Evolutionary conservation across 176 grass and related monocot species (phyloP), one percentile per base, ranked within the genome.

Genomic region (Cenchrus fungigraminus): DNA sequence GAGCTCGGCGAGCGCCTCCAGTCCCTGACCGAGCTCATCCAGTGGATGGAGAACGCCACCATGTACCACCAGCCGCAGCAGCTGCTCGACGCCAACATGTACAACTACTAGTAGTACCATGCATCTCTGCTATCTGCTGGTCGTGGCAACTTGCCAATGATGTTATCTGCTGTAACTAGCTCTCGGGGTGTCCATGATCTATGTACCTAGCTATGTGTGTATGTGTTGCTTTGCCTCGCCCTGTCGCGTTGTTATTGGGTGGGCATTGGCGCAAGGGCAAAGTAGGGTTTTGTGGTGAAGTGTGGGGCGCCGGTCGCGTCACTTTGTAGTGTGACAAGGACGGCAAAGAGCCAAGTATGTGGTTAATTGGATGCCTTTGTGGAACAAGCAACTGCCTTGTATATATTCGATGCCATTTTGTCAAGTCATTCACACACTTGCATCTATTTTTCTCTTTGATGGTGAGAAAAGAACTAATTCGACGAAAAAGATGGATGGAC

Each of bases 1-100:
- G 94, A 97, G 82, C 92, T 97, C 58, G 43, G 29, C 72, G 77
- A 58, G 15, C 87, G 68, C 80, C 71, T 90, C 40, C 75, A 89
- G 68, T 81, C 86, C 37, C 80, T 90, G 50, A 42, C 61, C 20
- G 80, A 79, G 0, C 58, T 90, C 29, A 17, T 79, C 49, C 80
- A 79, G 84, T 83, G 45, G 59, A 86, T 87, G 80, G 50, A 90
- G 22, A 47, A 54, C 51, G 52, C 53, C 42, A 12, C 3, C 47
- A 71, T 72, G 72, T 61, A 77, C 3, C 79, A 28, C 32, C 66
- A 82, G 64, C 63, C 10, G 50, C 77, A 8, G 59, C 77, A 25
- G 60, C 79, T 81, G 22, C 65, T 81, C 6, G 79, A 81, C 65
- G 51, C 65, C 32, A 55, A 16, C 56, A 22, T 40, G 44, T 52